Conservation (phyloP, 352 stramenopile genomes). For the Phytophthora litchii region DNA sequence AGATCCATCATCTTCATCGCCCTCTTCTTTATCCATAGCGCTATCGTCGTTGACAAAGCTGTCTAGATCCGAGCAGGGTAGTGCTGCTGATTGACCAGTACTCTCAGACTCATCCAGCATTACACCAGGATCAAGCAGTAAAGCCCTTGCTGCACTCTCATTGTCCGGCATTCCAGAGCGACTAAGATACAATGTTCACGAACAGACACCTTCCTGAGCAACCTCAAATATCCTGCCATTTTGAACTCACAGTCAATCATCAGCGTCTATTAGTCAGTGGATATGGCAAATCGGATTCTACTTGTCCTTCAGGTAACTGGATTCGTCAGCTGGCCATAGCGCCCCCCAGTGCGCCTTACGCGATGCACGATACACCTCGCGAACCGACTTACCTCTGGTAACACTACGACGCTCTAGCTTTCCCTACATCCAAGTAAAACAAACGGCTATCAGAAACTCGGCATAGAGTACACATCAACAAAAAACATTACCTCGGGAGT, state of each 20-base stretch:
- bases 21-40: too few relatives aligned
- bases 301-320: conserved; percentile 62
- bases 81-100: too few relatives aligned
- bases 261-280: conserved; percentile 28
- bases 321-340: conserved; percentile 70
- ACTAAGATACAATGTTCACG: too few relatives aligned
- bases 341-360: conserved; percentile 86
- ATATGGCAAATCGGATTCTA: conserved; percentile 18
- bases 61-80: too few relatives aligned
- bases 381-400: conserved; percentile 74
- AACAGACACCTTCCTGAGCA: too few relatives aligned
- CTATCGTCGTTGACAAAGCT: too few relatives aligned
- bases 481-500: conserved; percentile 57
- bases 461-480: background rate
- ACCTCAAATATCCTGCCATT: background rate
- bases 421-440: conserved; percentile 43
- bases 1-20: too few relatives aligned
- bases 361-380: conserved; percentile 82
- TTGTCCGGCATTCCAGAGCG: too few relatives aligned
- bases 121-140: too few relatives aligned
- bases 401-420: conserved; percentile 78
- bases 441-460: conserved; percentile 10
- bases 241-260: conserved; percentile 2
- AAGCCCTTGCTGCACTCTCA: too few relatives aligned
- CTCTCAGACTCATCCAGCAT: too few relatives aligned